Percentiles rank a stretch among this genome's conserved stretches.
phyloP scores from a whole-genome alignment of 345 rosid genomes.

The Sonneratia alba region DNA sequence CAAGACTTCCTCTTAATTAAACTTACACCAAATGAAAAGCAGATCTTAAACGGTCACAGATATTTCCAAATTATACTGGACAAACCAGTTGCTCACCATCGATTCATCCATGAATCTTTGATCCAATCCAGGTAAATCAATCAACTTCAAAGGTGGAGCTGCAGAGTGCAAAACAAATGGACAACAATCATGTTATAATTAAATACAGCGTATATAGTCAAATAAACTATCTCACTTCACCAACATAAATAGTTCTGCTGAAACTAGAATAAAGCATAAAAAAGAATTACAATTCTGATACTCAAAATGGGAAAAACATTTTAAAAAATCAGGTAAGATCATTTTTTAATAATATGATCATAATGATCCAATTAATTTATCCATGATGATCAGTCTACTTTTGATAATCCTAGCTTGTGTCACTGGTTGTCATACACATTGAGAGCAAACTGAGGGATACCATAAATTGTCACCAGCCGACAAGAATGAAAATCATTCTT shows the following conservation, averaged over 20 bases:
- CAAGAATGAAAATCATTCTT: neutral
- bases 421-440: neutral
- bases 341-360: neutral
- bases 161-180: conserved; percentile 9
- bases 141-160: conserved; percentile 89
- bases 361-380: neutral
- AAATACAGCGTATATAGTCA: neutral
- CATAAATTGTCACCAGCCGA: neutral
- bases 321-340: neutral
- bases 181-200: neutral
- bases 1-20: neutral
- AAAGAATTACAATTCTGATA: neutral
- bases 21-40: neutral
- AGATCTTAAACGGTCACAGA: conserved; percentile 8
- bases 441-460: neutral
- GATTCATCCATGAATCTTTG: conserved; percentile 86
- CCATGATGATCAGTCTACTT: neutral
- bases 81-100: conserved; percentile 37
- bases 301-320: neutral
- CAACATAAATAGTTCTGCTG: neutral
- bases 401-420: neutral
- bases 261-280: neutral
- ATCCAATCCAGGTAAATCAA: conserved; percentile 95
- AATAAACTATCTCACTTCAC: neutral
- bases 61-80: conserved; percentile 5